Base-by-base conservation (phyloP, 805 yeast genomes). In the Schwanniomyces polymorphus region DNA sequence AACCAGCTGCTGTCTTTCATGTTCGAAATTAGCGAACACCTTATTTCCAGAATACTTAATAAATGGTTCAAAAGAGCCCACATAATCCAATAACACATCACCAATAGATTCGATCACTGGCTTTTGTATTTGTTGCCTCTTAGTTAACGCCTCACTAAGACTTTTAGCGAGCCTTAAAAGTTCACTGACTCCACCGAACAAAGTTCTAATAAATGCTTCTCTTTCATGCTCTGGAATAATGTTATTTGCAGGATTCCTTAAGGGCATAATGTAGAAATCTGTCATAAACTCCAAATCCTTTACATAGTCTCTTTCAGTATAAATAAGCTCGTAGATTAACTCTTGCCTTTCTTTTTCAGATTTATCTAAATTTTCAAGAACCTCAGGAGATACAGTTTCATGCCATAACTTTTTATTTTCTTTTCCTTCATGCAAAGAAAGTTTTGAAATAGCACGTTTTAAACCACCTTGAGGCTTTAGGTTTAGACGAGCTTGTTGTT, bases 251-350 rank as follows among this genome's bases (percentile, higher is more conserved):
- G 94, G 85, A 54, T 88, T 90, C 7, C 96, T 77, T 46, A 94
- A 73, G 2, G 98, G 97, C 68, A 89, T 81, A 64, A 94, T 91
- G 83, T 97, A 94, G 55, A 87, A 90, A 63, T 94, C 98, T 38
- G 96, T 82, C 57, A 94, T 77, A 54, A 91, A 88, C 65, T 94
- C 99, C 59, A 94, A 74, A 59, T 94, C 97, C 68, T 91, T 91
- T 44, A 94, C 96, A 65, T 91, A 94, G 55, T 94, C 96, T 49
- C 97, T 81, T 70, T 94, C 98, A 1, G 97, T 92, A 53, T 88
- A 88, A 43, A 90, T 88, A 27, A 91, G 86, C 68, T 94, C 99
- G 70, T 90, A 92, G 41, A 94, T 94, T 53, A 91, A 84, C 60
- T 94, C 99, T 67, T 94, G 99, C 52, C 98, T 80, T 71, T 90